Evolutionary conservation across 1,284 basidiomycete genomes (phyloP), one percentile per base, ranked within the genome.

Genomic region (Austroboletus novae-zelandiae): DNA sequence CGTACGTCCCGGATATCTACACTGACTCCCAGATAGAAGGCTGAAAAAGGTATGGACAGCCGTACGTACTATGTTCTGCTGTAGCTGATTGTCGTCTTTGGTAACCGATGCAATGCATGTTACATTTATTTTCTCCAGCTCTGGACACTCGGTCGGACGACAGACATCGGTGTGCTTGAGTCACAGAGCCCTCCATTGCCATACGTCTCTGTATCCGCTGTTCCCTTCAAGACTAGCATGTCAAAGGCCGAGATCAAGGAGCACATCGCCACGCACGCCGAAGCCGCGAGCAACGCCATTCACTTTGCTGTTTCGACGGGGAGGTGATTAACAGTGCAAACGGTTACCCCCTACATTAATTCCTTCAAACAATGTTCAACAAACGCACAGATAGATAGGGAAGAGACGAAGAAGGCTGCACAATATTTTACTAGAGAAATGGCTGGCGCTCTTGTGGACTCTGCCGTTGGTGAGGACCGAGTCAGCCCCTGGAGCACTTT

Each of bases 331-430:
- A 61, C n/a, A 13, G 42, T 10, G 51, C 47, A 3, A 54, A 58
- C 17, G 48, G 52, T 2, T 53, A 64, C 52, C 53, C 70, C 15
- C 44, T 61, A 48, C 58, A 72, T 52, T 45, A 67, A 60, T 53
- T 69, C 63, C 40, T 63, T 49, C 48, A 72, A 52, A 48, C 71
- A 34, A 17, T 9, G 6, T 9, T 8, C 29, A 29, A 9, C 29
- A 29, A 29, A 64, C 18, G 80, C 27, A 77, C 75, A 3, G 83
- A 84, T 60, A 63, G 71, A 29, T 84, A 80, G 61, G 81, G 82
- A 1, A 81, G 81, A 7, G 74, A 72, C 10, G 57, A 80, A 42
- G 74, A 78, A 62, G 78, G 77, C 52, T 70, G 80, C 20, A 62
- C 71, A n/a, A 4, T 69, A 73, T 35, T 81, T 83, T 20, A 44